Conservation (phyloP, 495 filamentous ascomycete species). For the Podospora appendiculata region DNA sequence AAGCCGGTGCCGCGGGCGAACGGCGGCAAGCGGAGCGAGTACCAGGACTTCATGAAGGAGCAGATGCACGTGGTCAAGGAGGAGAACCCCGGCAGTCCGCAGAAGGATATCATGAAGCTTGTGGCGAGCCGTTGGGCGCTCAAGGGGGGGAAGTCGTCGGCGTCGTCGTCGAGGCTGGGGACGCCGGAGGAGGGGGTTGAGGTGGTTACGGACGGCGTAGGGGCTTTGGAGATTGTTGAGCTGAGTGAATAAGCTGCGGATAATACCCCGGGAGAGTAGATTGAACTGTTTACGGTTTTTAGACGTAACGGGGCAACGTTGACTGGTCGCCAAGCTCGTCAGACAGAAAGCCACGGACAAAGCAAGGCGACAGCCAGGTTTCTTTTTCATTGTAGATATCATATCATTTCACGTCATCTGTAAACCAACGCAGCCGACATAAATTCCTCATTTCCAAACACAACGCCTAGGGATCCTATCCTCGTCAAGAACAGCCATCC, state of each 20-base stretch:
- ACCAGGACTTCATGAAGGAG: slow-evolving; percentile 61
- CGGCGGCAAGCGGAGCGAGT: slow-evolving; percentile 32
- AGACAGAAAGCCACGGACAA: too few relatives aligned
- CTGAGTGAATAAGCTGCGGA: background rate
- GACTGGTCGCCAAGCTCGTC: too few relatives aligned
- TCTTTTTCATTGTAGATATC: too few relatives aligned
- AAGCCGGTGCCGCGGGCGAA: slow-evolving; percentile 61
- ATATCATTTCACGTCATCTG: too few relatives aligned
- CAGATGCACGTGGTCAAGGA: slow-evolving; percentile 49
- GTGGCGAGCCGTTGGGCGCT: slow-evolving; percentile 42
- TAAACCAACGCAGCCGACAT: too few relatives aligned
- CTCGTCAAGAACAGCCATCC: too few relatives aligned
- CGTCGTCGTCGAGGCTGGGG: background rate
- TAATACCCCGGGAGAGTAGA: background rate
- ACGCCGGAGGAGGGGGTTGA: background rate
- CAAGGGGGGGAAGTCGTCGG: slow-evolving; percentile 2
- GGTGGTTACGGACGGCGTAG: background rate
- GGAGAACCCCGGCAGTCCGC: slow-evolving; percentile 43
- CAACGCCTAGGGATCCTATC: too few relatives aligned
- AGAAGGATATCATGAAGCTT: slow-evolving; percentile 58
- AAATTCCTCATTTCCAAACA: too few relatives aligned
- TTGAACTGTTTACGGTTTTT: background rate
- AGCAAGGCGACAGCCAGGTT: too few relatives aligned
- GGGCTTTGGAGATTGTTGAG: background rate
- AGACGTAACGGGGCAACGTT: too few relatives aligned